Conservation (phyloP, 139 green algal genomes). For the Gonium pectorale region DNA sequence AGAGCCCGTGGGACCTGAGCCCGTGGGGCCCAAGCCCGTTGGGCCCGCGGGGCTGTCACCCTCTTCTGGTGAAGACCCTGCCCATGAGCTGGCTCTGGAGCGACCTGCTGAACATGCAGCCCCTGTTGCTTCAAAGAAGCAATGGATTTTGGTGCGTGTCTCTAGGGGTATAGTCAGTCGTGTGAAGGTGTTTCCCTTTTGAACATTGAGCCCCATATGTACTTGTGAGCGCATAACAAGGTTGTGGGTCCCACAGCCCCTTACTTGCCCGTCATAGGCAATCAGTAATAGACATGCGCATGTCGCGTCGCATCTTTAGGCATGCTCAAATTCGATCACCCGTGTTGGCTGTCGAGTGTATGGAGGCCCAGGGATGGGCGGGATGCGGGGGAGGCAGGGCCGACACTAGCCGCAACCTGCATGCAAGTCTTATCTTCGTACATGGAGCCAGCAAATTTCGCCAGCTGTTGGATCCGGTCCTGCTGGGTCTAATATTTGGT, state of each 20-base stretch:
- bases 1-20: background rate
- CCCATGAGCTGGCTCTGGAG: too few species aligned
- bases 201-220: background rate
- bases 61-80: too few species aligned
- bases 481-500: too few species aligned
- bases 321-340: background rate
- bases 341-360: background rate
- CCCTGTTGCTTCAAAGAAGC: background rate
- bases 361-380: background rate
- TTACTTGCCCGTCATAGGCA: background rate
- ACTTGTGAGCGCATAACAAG: background rate
- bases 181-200: background rate
- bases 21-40: background rate
- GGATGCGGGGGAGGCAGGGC: too few species aligned
- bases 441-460: background rate
- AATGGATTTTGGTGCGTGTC: background rate
- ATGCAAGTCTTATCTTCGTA: background rate
- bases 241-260: background rate
- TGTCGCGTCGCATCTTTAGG: background rate
- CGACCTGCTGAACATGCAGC: background rate
- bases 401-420: too few species aligned
- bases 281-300: background rate
- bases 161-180: background rate
- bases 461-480: background rate
- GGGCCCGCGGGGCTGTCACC: background rate